Conservation (phyloP, 108 stramenopile genomes). For the Stephanodiscus minutulus region DNA sequence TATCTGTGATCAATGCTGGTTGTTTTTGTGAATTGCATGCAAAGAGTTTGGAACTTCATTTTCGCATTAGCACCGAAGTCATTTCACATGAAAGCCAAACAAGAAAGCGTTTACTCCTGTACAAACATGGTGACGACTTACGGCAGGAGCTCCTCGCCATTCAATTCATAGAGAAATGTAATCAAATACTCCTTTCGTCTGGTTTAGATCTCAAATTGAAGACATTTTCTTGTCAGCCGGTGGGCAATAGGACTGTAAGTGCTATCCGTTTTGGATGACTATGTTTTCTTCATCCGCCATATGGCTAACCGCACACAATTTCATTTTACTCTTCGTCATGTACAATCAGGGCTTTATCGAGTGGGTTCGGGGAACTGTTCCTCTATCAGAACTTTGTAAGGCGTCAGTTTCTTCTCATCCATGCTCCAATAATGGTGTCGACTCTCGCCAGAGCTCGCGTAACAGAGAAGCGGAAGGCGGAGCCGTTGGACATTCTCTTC, state of each 20-base stretch:
- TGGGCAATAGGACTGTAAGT: conserved; percentile 49
- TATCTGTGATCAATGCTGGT: neutral
- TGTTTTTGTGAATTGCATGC: neutral
- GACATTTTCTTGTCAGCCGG: conserved; percentile 80
- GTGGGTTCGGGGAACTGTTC: conserved; percentile 84
- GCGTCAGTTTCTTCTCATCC: conserved; percentile 35
- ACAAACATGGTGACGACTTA: conserved; percentile 89
- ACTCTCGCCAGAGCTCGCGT: conserved; percentile 18
- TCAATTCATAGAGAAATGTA: conserved; percentile 79
- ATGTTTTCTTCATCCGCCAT: neutral
- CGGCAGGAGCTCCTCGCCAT: conserved; percentile 86
- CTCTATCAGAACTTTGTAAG: conserved; percentile 83
- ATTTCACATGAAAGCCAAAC: conserved; percentile 33
- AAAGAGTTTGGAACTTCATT: conserved; percentile 56
- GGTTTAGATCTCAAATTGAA: conserved; percentile 84
- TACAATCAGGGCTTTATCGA: conserved; percentile 76
- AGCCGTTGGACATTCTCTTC: conserved; percentile 3
- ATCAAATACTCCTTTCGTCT: conserved; percentile 67
- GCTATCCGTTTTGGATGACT: neutral
- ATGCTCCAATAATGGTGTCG: conserved; percentile 48
- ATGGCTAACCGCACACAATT: neutral
- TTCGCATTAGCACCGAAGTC: conserved; percentile 56
- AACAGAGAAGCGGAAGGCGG: conserved; percentile 22
- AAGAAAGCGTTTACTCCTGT: conserved; percentile 72
- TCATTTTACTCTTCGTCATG: neutral